A percentile compares a stretch with the other conserved stretches of the same genome.
These are phyloP conservation scores for Cyberlindnera petersonii DNA, from an alignment of 805 yeast species.

Conservation along the genomic window DNA sequence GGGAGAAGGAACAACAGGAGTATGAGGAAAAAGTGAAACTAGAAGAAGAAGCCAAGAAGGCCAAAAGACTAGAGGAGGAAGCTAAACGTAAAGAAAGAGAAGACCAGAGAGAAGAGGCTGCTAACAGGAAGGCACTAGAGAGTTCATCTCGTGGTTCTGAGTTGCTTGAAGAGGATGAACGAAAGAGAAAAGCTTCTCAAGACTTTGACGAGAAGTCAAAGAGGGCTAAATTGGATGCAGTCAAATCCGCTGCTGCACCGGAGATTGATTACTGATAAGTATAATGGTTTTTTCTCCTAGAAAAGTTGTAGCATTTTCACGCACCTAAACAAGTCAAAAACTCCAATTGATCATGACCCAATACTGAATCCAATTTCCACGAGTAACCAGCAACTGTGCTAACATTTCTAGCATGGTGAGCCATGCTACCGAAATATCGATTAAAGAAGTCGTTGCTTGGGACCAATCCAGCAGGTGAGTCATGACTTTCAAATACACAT, in stretches of 20 bases:
- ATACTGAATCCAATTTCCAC: slow-evolving; percentile 11
- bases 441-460: slow-evolving; percentile 25
- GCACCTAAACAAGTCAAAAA: slow-evolving; percentile 15
- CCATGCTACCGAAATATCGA: slow-evolving; percentile 16
- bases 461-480: slow-evolving; percentile 19
- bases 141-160: not conserved
- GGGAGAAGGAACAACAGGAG: slow-evolving; percentile 12
- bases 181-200: slow-evolving; percentile 21
- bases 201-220: slow-evolving; percentile 22
- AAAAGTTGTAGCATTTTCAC: too few species aligned
- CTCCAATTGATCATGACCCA: slow-evolving; percentile 13
- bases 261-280: slow-evolving; percentile 19
- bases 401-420: slow-evolving; percentile 13
- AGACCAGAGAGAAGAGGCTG: slow-evolving; percentile 5
- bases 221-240: slow-evolving; percentile 13
- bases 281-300: not conserved
- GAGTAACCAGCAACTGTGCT: slow-evolving; percentile 1
- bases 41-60: slow-evolving; percentile 9
- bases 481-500: slow-evolving; percentile 17
- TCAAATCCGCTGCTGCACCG: slow-evolving; percentile 3
- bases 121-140: not conserved
- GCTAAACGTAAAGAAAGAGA: slow-evolving; percentile 5
- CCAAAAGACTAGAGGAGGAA: not conserved
- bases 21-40: slow-evolving; percentile 13
- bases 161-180: slow-evolving; percentile 6